These are phyloP conservation scores for Thermoascus crustaceus DNA, from an alignment of 2,329 filamentous ascomycete genomes.

Conservation along the genomic window DNA sequence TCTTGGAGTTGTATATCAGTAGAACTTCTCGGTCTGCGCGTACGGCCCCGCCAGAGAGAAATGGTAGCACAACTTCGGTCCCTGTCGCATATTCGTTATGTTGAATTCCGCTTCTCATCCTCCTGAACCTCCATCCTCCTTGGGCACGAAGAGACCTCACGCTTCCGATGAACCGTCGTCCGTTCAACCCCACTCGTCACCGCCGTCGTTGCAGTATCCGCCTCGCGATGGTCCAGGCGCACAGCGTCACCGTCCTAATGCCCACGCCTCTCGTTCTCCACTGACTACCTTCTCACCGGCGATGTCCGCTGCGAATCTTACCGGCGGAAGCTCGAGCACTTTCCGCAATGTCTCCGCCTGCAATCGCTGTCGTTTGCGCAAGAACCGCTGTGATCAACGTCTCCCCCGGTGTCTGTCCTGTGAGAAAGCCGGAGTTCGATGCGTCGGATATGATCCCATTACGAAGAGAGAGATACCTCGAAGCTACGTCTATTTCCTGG, in stretches of 20 bases:
- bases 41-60: background rate
- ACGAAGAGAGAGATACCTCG: slow-evolving; percentile 92
- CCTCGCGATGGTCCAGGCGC: slow-evolving; percentile 2
- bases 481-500: slow-evolving; percentile 89
- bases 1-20: background rate
- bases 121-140: slow-evolving; percentile 20
- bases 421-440: slow-evolving; percentile 84
- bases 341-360: slow-evolving; percentile 90
- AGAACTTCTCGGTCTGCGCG: background rate
- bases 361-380: slow-evolving; percentile 82
- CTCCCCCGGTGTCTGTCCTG: slow-evolving; percentile 85
- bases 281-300: slow-evolving; percentile 14
- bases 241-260: slow-evolving; percentile 10
- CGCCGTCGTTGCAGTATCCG: slow-evolving; percentile 7
- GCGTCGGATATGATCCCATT: slow-evolving; percentile 93
- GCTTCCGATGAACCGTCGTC: slow-evolving; percentile 20
- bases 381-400: slow-evolving; percentile 91
- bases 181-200: slow-evolving; percentile 14
- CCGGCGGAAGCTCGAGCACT: slow-evolving; percentile 22
- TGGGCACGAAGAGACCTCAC: slow-evolving; percentile 31
- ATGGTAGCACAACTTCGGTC: background rate
- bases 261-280: slow-evolving; percentile 9
- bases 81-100: slow-evolving; percentile 18
- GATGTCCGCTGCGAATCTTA: slow-evolving; percentile 17
- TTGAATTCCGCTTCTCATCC: slow-evolving; percentile 23